A percentile compares a stretch with the other conserved stretches of the same genome.
Evolutionary conservation across 768 basidiomycete genomes (phyloP).

Genomic region (Infundibulicybe gibba): DNA sequence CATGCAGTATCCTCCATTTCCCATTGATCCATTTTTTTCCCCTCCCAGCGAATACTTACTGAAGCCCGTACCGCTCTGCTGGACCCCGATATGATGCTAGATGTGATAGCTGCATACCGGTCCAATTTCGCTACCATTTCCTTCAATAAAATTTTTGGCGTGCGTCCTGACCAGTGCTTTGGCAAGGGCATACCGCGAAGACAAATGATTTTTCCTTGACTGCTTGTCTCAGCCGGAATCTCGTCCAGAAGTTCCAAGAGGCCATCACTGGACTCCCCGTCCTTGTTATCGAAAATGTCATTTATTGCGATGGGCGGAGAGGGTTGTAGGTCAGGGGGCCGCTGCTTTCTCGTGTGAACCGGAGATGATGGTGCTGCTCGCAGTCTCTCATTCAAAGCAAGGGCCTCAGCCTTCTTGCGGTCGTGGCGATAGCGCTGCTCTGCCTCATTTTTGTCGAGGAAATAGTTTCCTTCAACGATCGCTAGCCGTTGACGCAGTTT

Average conservation of each 20-base stretch:
- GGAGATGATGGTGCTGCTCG: constrained; percentile 14
- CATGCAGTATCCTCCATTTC: constrained; percentile 86
- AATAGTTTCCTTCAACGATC: constrained; percentile 52
- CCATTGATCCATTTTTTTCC: constrained; percentile 60
- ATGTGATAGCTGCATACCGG: constrained; percentile 72
- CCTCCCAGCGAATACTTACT: constrained; percentile 73
- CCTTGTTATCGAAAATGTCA: constrained; percentile 54
- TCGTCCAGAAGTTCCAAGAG: constrained; percentile 74
- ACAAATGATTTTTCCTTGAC: constrained; percentile 47
- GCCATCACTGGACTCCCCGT: constrained; percentile 49
- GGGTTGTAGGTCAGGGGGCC: constrained; percentile 13
- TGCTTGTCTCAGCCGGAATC: constrained; percentile 51
- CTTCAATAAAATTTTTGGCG: constrained; percentile 70
- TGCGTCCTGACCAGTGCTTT: constrained; percentile 79
- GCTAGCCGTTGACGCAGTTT: constrained; percentile 43
- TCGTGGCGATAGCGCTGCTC: constrained; percentile 51
- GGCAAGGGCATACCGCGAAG: constrained; percentile 76
- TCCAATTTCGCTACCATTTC: constrained; percentile 69
- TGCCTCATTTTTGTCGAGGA: constrained; percentile 70
- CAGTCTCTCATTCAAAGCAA: constrained; percentile 39
- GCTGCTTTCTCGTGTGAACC: constrained; percentile 5
- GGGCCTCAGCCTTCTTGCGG: constrained; percentile 44
- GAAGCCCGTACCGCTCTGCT: constrained; percentile 74
- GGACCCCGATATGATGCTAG: constrained; percentile 58
- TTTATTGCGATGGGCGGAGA: constrained; percentile 3